Conservation (phyloP, 73 alveolate species). For the Paramecium sonneborni region DNA sequence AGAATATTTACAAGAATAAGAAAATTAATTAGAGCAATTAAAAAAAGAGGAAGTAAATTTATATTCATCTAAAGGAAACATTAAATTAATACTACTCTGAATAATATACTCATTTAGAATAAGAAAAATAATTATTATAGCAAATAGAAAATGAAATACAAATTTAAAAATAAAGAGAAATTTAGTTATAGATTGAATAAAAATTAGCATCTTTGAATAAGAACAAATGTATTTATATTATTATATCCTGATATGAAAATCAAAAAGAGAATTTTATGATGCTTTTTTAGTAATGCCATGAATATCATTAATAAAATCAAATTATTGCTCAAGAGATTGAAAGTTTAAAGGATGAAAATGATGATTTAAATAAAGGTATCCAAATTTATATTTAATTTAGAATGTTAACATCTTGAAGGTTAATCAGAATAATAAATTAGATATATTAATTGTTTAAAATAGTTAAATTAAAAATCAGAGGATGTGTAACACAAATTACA, state of each 20-base stretch:
- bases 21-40: neutral
- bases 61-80: neutral
- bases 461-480: neutral
- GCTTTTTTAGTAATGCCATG: neutral
- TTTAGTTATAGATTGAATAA: neutral
- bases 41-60: neutral
- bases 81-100: neutral
- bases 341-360: neutral
- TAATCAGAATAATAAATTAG: neutral
- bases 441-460: neutral
- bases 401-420: neutral
- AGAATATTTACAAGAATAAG: neutral
- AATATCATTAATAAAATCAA: neutral
- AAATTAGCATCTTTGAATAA: neutral
- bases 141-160: neutral
- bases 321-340: neutral
- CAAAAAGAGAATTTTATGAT: conserved; percentile 12
- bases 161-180: conserved; percentile 9
- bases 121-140: neutral
- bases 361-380: neutral
- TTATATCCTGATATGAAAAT: conserved; percentile 11
- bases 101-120: neutral
- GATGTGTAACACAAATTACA: neutral
- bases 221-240: neutral
- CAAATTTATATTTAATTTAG: neutral